A percentile compares a stretch with the other conserved stretches of the same genome.
phyloP scores from a whole-genome alignment of 768 basidiomycete genomes.

The Pulveroboletus sp. region DNA sequence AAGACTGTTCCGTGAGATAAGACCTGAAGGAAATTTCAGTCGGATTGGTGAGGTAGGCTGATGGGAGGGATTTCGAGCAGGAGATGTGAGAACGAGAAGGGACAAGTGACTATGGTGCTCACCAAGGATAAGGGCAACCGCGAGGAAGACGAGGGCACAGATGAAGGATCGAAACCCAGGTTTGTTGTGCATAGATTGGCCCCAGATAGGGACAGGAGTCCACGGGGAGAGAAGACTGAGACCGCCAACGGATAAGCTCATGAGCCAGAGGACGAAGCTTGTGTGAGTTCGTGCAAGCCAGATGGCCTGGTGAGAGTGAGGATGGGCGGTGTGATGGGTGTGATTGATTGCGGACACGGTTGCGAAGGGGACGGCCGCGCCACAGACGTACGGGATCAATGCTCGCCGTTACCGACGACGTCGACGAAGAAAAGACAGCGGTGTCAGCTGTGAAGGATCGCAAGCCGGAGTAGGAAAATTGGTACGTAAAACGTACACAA shows the following conservation, averaged over 20 bases:
- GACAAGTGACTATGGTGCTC: constrained; percentile 24
- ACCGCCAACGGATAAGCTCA: constrained; percentile 62
- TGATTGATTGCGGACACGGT: constrained; percentile 39
- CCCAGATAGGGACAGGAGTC: constrained; percentile 48
- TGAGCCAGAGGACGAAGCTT: constrained; percentile 49
- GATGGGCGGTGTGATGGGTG: constrained; percentile 23
- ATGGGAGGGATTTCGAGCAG: neutral
- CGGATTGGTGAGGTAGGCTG: constrained; percentile 95
- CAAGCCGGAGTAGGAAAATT: constrained; percentile 26
- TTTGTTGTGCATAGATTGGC: constrained; percentile 47
- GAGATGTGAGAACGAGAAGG: neutral
- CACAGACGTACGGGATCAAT: constrained; percentile 3
- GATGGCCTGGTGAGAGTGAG: constrained; percentile 33
- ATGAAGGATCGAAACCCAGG: constrained; percentile 68
- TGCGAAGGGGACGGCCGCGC: constrained; percentile 26
- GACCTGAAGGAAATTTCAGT: constrained; percentile 90
- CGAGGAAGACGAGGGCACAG: constrained; percentile 61
- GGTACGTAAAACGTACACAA: constrained; percentile 14
- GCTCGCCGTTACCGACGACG: constrained; percentile 16
- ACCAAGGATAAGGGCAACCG: constrained; percentile 72
- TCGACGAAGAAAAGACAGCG: constrained; percentile 9
- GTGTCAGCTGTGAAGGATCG: constrained; percentile 6
- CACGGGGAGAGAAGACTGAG: constrained; percentile 57
- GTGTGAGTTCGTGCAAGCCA: constrained; percentile 36
- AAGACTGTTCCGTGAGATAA: constrained; percentile 95